Base-by-base conservation (phyloP, 1,139 yeast species). In the Debaryomycetaceae sp. region DNA sequence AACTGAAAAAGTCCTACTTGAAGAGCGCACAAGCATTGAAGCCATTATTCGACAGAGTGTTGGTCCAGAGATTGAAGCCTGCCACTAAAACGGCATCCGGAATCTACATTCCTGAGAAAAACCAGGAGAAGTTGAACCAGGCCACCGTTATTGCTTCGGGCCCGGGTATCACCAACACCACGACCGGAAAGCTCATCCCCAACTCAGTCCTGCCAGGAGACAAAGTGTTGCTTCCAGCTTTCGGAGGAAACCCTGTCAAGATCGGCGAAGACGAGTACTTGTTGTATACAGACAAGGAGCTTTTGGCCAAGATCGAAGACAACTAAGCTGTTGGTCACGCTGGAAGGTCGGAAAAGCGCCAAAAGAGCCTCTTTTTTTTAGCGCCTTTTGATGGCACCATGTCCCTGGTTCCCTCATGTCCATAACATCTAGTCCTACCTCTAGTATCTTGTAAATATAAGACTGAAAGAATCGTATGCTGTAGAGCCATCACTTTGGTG, bases 61-160 rank as follows among this genome's bases (percentile, higher is more conserved):
- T 92, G 51, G 96, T 92, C 48, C 96, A 89, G 73, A 86, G 96
- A 68, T 70, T 87, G 59, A 89, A 89, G 78, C 95, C 96, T 44
- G 83, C 88, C 59, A 78, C 92, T 56, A 79, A 89, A 73, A 92
- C 98, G 43, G 87, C 96, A 41, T 83, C 95, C 35, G 98, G 98
- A 58, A 81, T 92, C 60, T 88, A 82, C 73, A 86, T 92, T 51
- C 98, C 98, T 49, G 98, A 92, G 72, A 88, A 88, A 75, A 89
- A 91, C 75, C 95, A 85, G 56, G 94, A 88, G 67, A 92, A 92
- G 73, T 79, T 88, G 63, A 87, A 87, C 75, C 79, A 82, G 60
- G 95, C 84, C 41, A 81, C 81, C 40, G 94, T 86, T 42, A 64
- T 86, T 53, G 87, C 94, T 46, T 83, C 87, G 50, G 95, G 95